Evolutionary conservation across 805 yeast species (phyloP).

Genomic region (Myxozyma kluyveri): DNA sequence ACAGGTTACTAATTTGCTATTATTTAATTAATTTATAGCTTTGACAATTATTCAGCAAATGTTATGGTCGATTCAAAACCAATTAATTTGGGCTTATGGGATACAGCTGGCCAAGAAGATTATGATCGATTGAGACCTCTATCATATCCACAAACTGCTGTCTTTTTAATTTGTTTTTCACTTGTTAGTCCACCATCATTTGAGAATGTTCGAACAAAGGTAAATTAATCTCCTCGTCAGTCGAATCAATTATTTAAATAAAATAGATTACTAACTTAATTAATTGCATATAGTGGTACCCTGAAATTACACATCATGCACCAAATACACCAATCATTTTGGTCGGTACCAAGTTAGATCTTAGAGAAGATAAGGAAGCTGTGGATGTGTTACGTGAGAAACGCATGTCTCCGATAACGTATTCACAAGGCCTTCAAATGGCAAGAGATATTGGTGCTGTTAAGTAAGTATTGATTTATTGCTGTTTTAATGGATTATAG

Average conservation of each 20-base stretch:
- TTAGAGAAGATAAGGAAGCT: conserved; percentile 78
- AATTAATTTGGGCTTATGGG: conserved; percentile 86
- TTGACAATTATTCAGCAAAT: conserved; percentile 85
- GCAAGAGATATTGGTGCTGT: conserved; percentile 72
- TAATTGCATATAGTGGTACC: conserved; percentile 53
- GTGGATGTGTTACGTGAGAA: conserved; percentile 59
- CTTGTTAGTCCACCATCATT: conserved; percentile 77
- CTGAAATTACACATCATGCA: conserved; percentile 82
- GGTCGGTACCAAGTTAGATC: conserved; percentile 86
- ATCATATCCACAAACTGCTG: conserved; percentile 89
- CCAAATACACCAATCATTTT: conserved; percentile 65
- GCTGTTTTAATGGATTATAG: not conserved
- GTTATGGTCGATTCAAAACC: conserved; percentile 80
- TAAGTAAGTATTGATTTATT: conserved; percentile 44
- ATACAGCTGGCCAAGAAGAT: conserved; percentile 94
- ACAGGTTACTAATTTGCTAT: not conserved
- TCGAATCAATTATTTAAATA: not conserved
- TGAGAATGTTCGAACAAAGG: conserved; percentile 70
- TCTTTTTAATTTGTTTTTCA: conserved; percentile 81
- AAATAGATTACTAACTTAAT: not conserved
- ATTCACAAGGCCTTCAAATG: conserved; percentile 59
- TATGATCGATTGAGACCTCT: conserved; percentile 86
- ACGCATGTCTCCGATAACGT: conserved; percentile 59
- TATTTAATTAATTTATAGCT: conserved; percentile 36
- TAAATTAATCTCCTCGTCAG: conserved; percentile 16